These are phyloP conservation scores for Xenosphaeropsis pyriputrescens DNA, from an alignment of 2,329 filamentous ascomycete species.

Conservation along the genomic window DNA sequence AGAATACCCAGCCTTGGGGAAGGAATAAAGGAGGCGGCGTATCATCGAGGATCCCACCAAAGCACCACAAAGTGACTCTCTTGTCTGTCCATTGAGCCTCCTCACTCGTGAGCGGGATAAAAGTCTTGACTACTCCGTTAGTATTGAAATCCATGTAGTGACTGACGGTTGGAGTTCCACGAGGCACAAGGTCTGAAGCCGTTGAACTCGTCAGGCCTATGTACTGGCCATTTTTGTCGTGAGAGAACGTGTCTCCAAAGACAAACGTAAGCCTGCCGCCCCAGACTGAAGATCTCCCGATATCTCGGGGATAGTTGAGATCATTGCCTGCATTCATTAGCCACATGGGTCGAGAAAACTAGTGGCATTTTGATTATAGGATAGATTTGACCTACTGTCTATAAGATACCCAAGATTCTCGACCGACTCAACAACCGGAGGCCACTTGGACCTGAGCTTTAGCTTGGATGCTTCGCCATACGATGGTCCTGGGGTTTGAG, in stretches of 20 bases:
- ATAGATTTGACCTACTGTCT: background rate
- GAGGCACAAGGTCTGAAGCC: background rate
- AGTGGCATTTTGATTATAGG: no score
- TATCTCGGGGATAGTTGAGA: background rate
- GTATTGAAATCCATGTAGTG: background rate
- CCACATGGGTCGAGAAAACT: no score
- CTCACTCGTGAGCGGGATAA: background rate
- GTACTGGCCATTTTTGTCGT: background rate
- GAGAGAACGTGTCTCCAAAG: background rate
- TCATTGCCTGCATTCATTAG: background rate
- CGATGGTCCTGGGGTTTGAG: no score
- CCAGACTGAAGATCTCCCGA: background rate
- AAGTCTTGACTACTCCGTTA: background rate
- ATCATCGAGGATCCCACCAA: slow-evolving; percentile 5
- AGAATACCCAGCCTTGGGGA: slow-evolving; percentile 4
- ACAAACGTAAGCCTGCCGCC: background rate
- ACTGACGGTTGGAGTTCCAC: background rate
- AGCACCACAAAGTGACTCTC: slow-evolving; percentile 3
- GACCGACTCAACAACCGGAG: background rate
- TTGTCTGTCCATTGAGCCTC: background rate
- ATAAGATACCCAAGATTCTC: background rate
- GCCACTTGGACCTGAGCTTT: background rate
- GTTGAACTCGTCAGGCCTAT: background rate
- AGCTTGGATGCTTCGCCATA: no score
- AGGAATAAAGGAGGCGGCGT: background rate